phyloP scores from a whole-genome alignment of 2,329 filamentous ascomycete genomes.

The Daldinia eschscholtzii region DNA sequence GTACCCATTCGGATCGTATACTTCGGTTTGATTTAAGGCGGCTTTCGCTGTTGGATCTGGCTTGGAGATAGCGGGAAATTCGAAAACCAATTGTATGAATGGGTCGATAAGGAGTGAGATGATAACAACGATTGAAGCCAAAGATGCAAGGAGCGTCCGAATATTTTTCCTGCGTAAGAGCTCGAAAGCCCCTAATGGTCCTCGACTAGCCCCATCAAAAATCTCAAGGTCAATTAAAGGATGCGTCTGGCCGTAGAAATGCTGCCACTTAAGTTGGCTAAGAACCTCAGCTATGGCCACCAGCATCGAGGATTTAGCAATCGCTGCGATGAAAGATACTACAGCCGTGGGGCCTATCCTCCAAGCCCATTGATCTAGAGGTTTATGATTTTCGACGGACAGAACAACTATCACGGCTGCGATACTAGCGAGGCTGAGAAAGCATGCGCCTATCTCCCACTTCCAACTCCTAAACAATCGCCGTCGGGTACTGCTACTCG shows the following conservation, averaged over 20 bases:
- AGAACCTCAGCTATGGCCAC: constrained; percentile 3
- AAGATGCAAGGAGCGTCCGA: constrained; percentile 3
- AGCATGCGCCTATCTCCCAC: constrained; percentile 12
- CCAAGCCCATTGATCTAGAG: constrained; percentile 11
- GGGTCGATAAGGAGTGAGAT: constrained; percentile 6
- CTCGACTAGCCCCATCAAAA: constrained; percentile 6
- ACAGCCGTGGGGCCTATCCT: constrained; percentile 8
- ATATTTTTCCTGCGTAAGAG: constrained; percentile 6
- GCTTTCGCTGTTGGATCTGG: constrained; percentile 2
- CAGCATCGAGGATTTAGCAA: constrained; percentile 7
- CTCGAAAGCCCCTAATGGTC: neutral
- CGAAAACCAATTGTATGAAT: constrained; percentile 10
- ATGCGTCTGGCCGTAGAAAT: constrained; percentile 7
- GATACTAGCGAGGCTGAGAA: constrained; percentile 10
- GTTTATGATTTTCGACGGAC: constrained; percentile 8
- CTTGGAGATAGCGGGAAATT: neutral
- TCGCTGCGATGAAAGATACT: neutral
- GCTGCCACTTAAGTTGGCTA: constrained; percentile 12
- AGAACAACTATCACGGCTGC: constrained; percentile 10
- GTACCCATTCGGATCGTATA: constrained; percentile 11
- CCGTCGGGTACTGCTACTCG: neutral
- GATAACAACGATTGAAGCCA: constrained; percentile 2
- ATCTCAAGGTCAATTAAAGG: constrained; percentile 9
- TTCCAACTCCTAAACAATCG: neutral
- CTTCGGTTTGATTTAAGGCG: neutral